Conservation (phyloP, 2,329 filamentous ascomycete genomes). For the Penicillium italicum region DNA sequence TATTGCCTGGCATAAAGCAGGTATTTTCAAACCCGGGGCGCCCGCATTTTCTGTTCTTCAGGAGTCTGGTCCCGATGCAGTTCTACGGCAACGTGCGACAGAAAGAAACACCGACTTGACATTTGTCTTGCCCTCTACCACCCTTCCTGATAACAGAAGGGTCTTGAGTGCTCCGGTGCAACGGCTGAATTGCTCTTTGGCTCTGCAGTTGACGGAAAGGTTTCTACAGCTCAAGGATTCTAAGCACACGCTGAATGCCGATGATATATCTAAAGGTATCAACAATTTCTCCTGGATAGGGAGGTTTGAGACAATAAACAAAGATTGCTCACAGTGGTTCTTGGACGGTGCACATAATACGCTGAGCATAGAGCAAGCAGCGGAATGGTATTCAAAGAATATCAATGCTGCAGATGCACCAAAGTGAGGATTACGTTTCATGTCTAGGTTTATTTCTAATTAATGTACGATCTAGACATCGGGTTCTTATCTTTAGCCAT, state of each 20-base stretch:
- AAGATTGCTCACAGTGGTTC: conserved; percentile 33
- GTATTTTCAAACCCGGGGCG: conserved; percentile 57
- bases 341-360: conserved; percentile 46
- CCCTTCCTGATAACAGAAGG: neutral
- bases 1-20: conserved; percentile 72
- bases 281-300: conserved; percentile 32
- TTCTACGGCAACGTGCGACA: too few relatives aligned
- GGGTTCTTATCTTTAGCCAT: conserved; percentile 35
- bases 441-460: too few relatives aligned
- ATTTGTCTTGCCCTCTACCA: too few relatives aligned
- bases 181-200: conserved; percentile 31
- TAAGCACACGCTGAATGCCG: too few relatives aligned
- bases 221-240: too few relatives aligned
- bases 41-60: conserved; percentile 53
- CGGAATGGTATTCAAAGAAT: conserved; percentile 38
- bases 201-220: conserved; percentile 7
- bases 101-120: too few relatives aligned
- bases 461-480: neutral
- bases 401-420: neutral
- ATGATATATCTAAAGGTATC: conserved; percentile 8
- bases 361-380: conserved; percentile 38
- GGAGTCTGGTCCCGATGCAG: conserved; percentile 34
- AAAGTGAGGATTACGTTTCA: conserved; percentile 4
- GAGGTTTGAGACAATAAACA: conserved; percentile 32
- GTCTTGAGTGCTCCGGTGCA: too few relatives aligned